A percentile compares a stretch with the other conserved stretches of the same genome.
Conservation (phyloP, 768 basidiomycete species). For the Cytidiella melzeri region DNA sequence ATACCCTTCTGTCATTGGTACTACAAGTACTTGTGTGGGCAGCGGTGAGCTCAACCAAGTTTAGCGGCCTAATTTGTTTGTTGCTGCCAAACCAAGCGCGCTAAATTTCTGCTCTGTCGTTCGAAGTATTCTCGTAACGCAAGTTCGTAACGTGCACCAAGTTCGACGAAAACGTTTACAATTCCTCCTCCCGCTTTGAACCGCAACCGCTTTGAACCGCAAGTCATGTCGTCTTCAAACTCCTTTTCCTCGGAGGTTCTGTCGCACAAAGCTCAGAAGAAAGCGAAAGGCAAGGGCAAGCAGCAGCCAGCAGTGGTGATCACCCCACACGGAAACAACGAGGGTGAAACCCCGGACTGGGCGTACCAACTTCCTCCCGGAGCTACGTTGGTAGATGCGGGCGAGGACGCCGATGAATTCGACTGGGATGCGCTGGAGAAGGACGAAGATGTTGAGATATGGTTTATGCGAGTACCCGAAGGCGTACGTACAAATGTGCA, state of each 20-base stretch:
- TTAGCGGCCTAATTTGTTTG: no score
- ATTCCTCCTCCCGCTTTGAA: no score
- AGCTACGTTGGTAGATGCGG: conserved; percentile 40
- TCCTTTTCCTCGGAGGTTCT: conserved; percentile 17
- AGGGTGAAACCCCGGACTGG: conserved; percentile 51
- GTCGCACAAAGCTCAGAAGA: conserved; percentile 19
- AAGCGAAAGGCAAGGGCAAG: conserved; percentile 22
- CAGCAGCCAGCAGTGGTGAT: conserved; percentile 6
- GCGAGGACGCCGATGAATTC: conserved; percentile 40
- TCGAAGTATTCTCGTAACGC: no score
- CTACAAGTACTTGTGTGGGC: no score
- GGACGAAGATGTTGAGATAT: conserved; percentile 56
- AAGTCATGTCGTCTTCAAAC: neutral
- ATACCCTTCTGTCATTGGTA: no score
- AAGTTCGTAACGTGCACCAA: no score
- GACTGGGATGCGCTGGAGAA: conserved; percentile 62
- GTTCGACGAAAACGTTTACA: no score
- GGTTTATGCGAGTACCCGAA: conserved; percentile 65
- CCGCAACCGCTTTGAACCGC: no score
- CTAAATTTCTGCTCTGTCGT: no score
- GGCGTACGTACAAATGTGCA: conserved; percentile 38
- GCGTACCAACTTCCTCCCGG: conserved; percentile 55
- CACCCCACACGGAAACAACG: conserved; percentile 37
- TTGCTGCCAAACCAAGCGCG: no score
- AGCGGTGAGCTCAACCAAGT: no score